Conservation (phyloP, 2,329 filamentous ascomycete genomes). For the Zymoseptoria passerinii region DNA sequence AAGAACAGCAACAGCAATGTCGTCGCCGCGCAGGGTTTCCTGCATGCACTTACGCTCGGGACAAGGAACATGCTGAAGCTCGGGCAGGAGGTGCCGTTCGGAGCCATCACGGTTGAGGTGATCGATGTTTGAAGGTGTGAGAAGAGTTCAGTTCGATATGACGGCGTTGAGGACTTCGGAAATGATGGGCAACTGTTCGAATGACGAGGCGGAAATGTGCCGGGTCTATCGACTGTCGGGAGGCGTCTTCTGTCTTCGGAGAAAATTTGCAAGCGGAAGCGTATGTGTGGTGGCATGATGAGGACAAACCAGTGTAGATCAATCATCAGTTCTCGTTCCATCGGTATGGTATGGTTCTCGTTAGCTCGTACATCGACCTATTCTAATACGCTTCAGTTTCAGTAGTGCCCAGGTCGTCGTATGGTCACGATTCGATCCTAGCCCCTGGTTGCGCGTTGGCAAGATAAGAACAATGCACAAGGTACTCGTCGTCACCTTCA, state of each 20-base stretch:
- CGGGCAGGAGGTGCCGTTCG: slow-evolving; percentile 46
- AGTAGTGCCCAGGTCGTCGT: too few species aligned
- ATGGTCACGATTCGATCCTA: too few species aligned
- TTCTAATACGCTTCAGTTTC: too few species aligned
- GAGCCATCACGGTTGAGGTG: slow-evolving; percentile 21
- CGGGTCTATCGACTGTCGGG: neutral
- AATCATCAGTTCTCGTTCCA: too few species aligned
- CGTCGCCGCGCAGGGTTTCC: slow-evolving; percentile 66
- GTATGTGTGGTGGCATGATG: too few species aligned
- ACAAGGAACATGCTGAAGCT: slow-evolving; percentile 37
- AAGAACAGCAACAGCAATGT: slow-evolving; percentile 45
- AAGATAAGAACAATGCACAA: too few species aligned
- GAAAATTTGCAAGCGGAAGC: neutral
- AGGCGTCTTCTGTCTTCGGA: neutral
- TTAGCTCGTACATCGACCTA: too few species aligned
- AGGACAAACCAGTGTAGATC: too few species aligned
- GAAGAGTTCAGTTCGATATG: neutral
- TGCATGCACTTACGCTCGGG: slow-evolving; percentile 63
- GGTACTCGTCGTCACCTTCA: too few species aligned
- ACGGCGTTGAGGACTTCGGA: neutral
- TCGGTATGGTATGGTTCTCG: too few species aligned
- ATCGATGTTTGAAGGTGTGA: slow-evolving; percentile 1
- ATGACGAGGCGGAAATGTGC: neutral
- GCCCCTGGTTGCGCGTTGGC: too few species aligned
- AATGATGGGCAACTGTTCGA: neutral